Percentiles rank a stretch among this genome's conserved stretches.
Evolutionary conservation across 192 early-diverging fungal genomes (phyloP).

Genomic region (Diversispora eburnea): DNA sequence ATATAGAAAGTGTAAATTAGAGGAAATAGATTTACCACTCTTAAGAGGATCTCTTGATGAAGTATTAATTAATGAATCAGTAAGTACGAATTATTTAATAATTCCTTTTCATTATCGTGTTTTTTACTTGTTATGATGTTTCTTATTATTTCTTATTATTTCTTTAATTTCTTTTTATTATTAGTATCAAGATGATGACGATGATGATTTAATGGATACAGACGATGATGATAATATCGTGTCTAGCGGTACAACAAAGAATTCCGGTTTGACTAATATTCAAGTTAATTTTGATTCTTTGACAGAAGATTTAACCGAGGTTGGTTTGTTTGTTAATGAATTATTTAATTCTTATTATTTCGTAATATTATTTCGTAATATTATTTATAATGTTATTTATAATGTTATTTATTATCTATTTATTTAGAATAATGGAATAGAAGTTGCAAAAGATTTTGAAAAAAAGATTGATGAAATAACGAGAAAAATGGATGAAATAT

Average conservation of each 20-base stretch:
- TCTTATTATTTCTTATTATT: neutral
- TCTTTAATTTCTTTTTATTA: slow-evolving; percentile 24
- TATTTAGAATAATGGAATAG: slow-evolving; percentile 26
- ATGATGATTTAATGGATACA: slow-evolving; percentile 48
- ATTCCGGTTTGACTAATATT: slow-evolving; percentile 8
- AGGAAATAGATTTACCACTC: slow-evolving; percentile 89
- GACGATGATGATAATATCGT: slow-evolving; percentile 32
- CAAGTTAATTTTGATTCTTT: slow-evolving; percentile 4
- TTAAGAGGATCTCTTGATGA: slow-evolving; percentile 69
- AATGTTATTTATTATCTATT: neutral
- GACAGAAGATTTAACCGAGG: slow-evolving; percentile 3
- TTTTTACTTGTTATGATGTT: neutral
- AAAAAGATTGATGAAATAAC: slow-evolving; percentile 56
- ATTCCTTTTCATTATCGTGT: too few relatives aligned
- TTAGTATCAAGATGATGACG: slow-evolving; percentile 29
- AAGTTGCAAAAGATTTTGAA: slow-evolving; percentile 65
- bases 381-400: too few relatives aligned
- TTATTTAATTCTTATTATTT: neutral
- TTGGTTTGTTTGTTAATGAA: neutral
- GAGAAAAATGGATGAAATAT: slow-evolving; percentile 76
- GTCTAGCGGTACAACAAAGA: slow-evolving; percentile 16
- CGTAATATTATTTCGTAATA: too few relatives aligned
- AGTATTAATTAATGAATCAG: slow-evolving; percentile 66
- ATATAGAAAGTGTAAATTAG: slow-evolving; percentile 86
- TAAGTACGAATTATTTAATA: slow-evolving; percentile 32